phyloP scores from a whole-genome alignment of 2,329 filamentous ascomycete genomes.

The Saccharata proteae region DNA sequence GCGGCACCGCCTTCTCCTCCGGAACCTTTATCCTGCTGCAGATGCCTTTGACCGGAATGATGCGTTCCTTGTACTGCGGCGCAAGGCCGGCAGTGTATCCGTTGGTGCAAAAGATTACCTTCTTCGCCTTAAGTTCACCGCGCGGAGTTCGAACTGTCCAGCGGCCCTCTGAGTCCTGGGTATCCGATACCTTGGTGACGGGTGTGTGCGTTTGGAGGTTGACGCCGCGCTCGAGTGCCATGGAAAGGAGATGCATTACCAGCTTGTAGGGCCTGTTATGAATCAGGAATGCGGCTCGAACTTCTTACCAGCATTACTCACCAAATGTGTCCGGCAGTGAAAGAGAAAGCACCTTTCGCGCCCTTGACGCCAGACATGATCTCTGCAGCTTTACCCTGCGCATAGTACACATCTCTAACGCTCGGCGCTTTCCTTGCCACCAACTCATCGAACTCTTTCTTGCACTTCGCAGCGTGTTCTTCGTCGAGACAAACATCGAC shows the following conservation, averaged over 20 bases:
- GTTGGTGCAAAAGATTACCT: conserved; percentile 18
- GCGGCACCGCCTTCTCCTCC: conserved; percentile 9
- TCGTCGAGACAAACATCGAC: conserved; percentile 9
- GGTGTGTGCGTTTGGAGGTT: conserved; percentile 18
- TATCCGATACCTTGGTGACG: conserved; percentile 8
- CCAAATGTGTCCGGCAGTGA: conserved; percentile 7
- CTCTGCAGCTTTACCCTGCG: conserved; percentile 10
- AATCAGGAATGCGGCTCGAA: not conserved
- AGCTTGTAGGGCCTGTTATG: conserved; percentile 17
- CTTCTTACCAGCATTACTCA: too few species aligned
- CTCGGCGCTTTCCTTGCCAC: conserved; percentile 7
- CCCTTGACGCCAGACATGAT: conserved; percentile 13
- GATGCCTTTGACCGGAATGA: conserved; percentile 22
- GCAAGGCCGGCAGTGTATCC: conserved; percentile 17
- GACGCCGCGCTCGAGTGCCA: conserved; percentile 11
- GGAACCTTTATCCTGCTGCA: conserved; percentile 12
- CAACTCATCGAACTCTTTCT: conserved; percentile 7
- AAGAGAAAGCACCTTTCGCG: conserved; percentile 14
- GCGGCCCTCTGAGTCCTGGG: conserved; percentile 1
- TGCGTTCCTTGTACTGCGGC: conserved; percentile 24
- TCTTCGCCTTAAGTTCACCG: conserved; percentile 12
- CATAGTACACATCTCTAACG: conserved; percentile 13
- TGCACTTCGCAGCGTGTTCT: conserved; percentile 9
- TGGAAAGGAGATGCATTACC: conserved; percentile 14
- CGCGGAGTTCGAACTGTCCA: conserved; percentile 13